These are phyloP conservation scores for Noccaea bulbosa DNA, from an alignment of 345 rosid species.

Conservation along the genomic window DNA sequence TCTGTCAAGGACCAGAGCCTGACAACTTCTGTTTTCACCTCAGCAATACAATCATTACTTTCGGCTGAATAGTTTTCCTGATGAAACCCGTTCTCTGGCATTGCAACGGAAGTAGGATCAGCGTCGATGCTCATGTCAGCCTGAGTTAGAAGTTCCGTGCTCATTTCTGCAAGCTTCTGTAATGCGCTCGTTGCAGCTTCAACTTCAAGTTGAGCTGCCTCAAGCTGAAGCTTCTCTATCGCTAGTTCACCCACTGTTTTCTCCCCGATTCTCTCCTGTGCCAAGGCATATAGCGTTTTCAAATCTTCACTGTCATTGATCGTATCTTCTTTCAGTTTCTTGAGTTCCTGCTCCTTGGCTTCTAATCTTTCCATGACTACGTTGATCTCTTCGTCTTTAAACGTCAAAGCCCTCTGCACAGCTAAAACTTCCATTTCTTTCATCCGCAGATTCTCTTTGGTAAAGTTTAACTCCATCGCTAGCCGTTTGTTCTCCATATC, in stretches of 20 bases:
- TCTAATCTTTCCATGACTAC: constrained; percentile 53
- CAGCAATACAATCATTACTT: constrained; percentile 49
- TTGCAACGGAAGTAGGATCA: constrained; percentile 35
- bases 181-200: constrained; percentile 79
- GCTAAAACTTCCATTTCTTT: constrained; percentile 77
- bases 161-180: constrained; percentile 72
- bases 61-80: constrained; percentile 29
- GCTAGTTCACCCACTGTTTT: constrained; percentile 68
- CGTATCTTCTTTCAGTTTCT: constrained; percentile 64
- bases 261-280: constrained; percentile 69
- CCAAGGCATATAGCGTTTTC: constrained; percentile 61
- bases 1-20: constrained; percentile 69
- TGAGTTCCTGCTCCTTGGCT: constrained; percentile 58
- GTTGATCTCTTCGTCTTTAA: constrained; percentile 69
- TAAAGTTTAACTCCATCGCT: constrained; percentile 62
- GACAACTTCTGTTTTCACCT: constrained; percentile 57
- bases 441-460: constrained; percentile 58
- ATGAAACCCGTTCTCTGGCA: constrained; percentile 21
- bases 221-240: constrained; percentile 79
- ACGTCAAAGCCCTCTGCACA: constrained; percentile 57
- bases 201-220: constrained; percentile 79
- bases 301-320: constrained; percentile 63
- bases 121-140: constrained; percentile 53
- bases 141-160: constrained; percentile 58
- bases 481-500: constrained; percentile 63